phyloP scores from a whole-genome alignment of 1,284 basidiomycete species.

The Ustilago nuda region DNA sequence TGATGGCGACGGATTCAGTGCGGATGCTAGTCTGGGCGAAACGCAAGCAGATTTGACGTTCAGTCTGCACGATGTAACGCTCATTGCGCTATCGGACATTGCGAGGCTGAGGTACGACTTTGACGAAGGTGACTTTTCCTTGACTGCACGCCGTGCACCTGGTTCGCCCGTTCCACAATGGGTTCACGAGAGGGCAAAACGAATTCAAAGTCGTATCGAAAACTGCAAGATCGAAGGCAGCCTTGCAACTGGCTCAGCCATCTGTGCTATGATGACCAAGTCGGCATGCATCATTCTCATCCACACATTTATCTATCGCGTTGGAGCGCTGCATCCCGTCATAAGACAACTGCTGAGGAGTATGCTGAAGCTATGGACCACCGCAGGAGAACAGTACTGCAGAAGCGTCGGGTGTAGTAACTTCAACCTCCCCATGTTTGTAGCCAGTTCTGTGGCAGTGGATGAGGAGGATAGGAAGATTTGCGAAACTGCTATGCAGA shows the following conservation, averaged over 20 bases:
- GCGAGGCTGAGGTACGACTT: constrained; percentile 37
- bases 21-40: neutral
- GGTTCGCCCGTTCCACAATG: constrained; percentile 31
- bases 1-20: neutral
- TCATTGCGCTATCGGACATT: constrained; percentile 43
- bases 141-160: constrained; percentile 13
- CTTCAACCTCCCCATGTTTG: constrained; percentile 41
- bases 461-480: constrained; percentile 26
- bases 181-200: constrained; percentile 33
- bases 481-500: constrained; percentile 41
- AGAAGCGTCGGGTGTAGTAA: constrained; percentile 38
- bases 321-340: constrained; percentile 35
- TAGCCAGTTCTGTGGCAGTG: constrained; percentile 32
- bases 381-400: constrained; percentile 37
- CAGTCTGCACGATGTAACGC: constrained; percentile 21
- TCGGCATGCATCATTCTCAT: constrained; percentile 34
- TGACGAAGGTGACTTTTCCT: constrained; percentile 35
- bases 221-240: constrained; percentile 19
- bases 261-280: constrained; percentile 39
- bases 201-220: constrained; percentile 25
- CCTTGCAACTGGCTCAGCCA: constrained; percentile 24
- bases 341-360: constrained; percentile 12
- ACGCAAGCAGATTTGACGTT: constrained; percentile 18
- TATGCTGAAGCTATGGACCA: constrained; percentile 38
- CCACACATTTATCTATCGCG: constrained; percentile 40